Evolutionary conservation across 1,139 yeast genomes (phyloP), one percentile per base, ranked within the genome.

Genomic region (Geotrichum bryndzae): DNA sequence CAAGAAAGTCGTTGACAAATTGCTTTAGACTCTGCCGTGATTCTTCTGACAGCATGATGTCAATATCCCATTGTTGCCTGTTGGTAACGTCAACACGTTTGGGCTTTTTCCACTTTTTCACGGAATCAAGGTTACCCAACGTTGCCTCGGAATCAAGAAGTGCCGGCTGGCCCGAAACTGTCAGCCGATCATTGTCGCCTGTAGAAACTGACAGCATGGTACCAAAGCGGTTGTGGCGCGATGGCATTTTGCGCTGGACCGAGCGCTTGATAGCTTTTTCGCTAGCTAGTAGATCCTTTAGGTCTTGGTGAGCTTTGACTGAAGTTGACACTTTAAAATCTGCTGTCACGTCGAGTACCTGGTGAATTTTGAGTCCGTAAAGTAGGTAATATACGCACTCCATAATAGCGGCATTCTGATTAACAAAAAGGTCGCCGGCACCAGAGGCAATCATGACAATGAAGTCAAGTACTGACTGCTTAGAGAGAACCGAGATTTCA

Each of bases 141-240:
- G 90, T 77, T 27, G 77, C 71, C 38, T 77, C 77, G 3, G 82
- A 78, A 56, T 80, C 78, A 18, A 78, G 69, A 10, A 88, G 71
- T 1, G 87, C 90, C 65, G 84, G 84, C 66, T 89, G 92, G 3
- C 97, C 96, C 0, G 96, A 84, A 0, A 90, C 84, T 18, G 90
- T 84, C 33, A 89, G 76, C 54, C 88, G 79, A 8, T 81, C 82
- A 63, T 81, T 80, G 61, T 82, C 83, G 15, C 81, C 79, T 33
- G 84, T 81, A 64, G 86, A 84, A 38, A 91, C 79, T 1, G 96
- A 86, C 11, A 91, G 74, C 66, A 92, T 77, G 0, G 98, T 86
- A 1, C 99, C 99, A 76, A 94, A 94, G 53, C 96, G 80, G 3
- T 96, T 94, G 71, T 94, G 99, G 60, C 99, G 81, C 0, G 92